A percentile compares a stretch with the other conserved stretches of the same genome.
Evolutionary conservation across 73 alveolate genomes (phyloP).

Genomic region (Tetrahymena elliotti): DNA sequence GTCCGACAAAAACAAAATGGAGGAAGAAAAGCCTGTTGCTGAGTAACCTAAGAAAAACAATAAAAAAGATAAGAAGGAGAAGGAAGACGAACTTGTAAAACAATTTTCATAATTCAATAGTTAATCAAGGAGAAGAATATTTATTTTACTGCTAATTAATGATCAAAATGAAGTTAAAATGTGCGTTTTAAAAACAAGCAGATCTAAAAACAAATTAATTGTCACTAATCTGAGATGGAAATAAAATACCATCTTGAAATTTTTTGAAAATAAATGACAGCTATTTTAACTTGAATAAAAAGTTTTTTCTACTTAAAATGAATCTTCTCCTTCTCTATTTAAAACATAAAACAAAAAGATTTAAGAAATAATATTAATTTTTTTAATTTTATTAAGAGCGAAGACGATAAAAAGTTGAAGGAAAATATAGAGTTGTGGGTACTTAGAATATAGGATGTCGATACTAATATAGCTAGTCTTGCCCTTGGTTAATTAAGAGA

Average conservation of each 20-base stretch:
- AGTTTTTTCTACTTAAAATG: background rate
- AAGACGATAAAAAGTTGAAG: background rate
- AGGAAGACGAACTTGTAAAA: background rate
- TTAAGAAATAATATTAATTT: background rate
- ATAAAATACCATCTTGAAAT: background rate
- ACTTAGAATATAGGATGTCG: background rate
- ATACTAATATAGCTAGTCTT: background rate
- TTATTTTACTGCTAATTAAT: background rate
- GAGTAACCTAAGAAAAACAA: background rate
- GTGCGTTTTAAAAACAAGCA: background rate
- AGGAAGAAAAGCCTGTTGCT: background rate
- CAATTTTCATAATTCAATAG: background rate
- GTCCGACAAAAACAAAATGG: background rate
- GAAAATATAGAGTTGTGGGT: background rate
- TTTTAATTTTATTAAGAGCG: background rate
- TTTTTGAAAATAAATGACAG: too few species aligned
- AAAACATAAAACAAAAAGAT: background rate
- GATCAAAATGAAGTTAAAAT: background rate
- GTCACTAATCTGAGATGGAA: background rate
- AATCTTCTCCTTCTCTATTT: background rate
- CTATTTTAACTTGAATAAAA: too few species aligned
- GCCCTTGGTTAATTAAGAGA: constrained; percentile 45
- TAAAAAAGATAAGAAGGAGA: background rate
- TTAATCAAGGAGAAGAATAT: background rate
- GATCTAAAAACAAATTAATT: background rate